Evolutionary conservation across 75 land plant genomes (phyloP), one percentile per base, ranked within the genome.

Genomic region (Pinus tabuliformis): DNA sequence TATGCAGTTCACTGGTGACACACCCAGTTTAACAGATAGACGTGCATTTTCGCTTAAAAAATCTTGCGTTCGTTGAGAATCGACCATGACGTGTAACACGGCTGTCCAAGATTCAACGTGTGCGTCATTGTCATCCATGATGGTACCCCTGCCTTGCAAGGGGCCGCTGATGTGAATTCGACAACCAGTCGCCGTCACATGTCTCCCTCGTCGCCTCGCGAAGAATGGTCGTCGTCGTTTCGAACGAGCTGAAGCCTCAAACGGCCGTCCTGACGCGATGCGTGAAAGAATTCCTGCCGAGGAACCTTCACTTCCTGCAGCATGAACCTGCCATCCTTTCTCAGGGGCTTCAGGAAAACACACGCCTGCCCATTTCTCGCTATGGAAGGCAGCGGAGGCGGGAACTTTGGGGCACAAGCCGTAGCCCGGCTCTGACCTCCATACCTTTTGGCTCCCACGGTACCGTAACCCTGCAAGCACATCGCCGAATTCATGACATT

Each of bases 331-430:
- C 89, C 89, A 45, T 87, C 80, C 16, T 60, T 59, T 75, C 86
- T 77, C 72, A 77, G 84, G 73, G 81, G 62, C 70, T 70, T 64
- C 24, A 87, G 64, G 63, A 71, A 76, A 6, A 75, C 59, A n/a
- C 72, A 78, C 28, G 65, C 66, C 73, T 78, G 77, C 13, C 84
- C 82, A 37, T 73, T 61, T 17, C 57, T 30, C 20, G 39, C 56
- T 73, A 86, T 12, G 45, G 78, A 83, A 52, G 81, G 60, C 61
- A 86, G 66, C 57, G 88, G 88, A 45, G 88, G 88, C 17, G 86
- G 86, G 59, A 84, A 72, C 66, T 62, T 73, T 18, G 45, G 17
- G 71, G 71, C 12, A 45, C 45, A 21, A 21, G 42, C 20, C 58
- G 5, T 7, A 16, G 21, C 13, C 59, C 57, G n/a, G 76, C 21